Conservation (phyloP, 441 rosid species). For the Brassica hybrid region DNA sequence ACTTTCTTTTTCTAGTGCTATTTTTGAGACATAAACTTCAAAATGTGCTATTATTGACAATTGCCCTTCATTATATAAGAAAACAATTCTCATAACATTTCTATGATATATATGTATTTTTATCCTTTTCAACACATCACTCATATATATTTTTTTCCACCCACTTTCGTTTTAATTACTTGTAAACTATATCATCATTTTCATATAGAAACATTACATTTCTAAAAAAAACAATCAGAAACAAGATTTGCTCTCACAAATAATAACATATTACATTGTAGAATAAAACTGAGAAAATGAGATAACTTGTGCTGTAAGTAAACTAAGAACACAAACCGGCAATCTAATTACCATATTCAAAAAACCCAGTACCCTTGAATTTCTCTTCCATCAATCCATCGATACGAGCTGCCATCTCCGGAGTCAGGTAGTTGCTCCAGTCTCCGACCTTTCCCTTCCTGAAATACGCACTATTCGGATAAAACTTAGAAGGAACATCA, state of each 20-base stretch:
- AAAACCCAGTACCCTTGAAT: neutral
- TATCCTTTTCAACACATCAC: neutral
- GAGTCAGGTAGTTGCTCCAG: neutral
- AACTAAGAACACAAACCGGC: neutral
- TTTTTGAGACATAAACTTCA: too few species aligned
- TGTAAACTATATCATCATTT: neutral
- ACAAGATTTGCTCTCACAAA: neutral
- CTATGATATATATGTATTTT: neutral
- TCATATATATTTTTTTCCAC: too few species aligned
- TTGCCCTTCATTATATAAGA: neutral
- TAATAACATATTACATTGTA: neutral
- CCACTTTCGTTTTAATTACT: neutral
- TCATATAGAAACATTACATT: too few species aligned
- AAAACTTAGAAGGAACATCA: neutral
- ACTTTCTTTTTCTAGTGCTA: too few species aligned
- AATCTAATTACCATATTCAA: neutral
- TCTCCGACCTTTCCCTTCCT: conserved; percentile 7
- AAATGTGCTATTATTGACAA: too few species aligned
- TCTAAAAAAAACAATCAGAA: neutral
- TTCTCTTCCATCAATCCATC: conserved; percentile 7
- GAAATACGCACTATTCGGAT: neutral
- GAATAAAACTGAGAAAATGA: neutral
- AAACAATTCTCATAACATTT: neutral
- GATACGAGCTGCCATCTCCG: conserved; percentile 4
- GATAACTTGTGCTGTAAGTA: neutral